Evolutionary conservation across 192 early-diverging fungal species (phyloP), one percentile per base, ranked within the genome.

Genomic region (Backusella tarrabulga): DNA sequence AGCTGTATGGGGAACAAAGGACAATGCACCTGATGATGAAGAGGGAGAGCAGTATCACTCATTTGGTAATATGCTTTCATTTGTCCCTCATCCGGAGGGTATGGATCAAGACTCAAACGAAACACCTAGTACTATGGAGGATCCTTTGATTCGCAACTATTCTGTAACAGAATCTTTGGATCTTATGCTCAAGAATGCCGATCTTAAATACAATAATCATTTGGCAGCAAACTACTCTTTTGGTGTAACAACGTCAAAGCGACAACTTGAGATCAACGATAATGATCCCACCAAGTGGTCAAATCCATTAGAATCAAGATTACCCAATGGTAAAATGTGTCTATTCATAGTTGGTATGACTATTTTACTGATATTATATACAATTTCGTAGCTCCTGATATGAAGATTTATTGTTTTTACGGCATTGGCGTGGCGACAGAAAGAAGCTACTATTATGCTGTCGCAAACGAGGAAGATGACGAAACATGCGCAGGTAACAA

Each of bases 351-450:
- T 11, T 19, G 42, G 42, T 0, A 15, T 17, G 1, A 5, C 3
- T 44, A 17, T 63, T 26, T 29, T 23, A 63, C 23, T 63, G 9
- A 63, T 29, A 29, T 63, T 9, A 3, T 50, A 32, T 46, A 26
- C 5, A 34, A 32, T 8, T 46, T 67, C 29, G 74, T 87, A 54
- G 94, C 93, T 9, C 93, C 91, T 23, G 83, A 85, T 42, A 92
- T 92, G 89, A 93, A 89, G 54, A 90, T 97, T 34, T 93, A 92
- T 81, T 95, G 93, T 67, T 79, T 97, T 9, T 97, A 97, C 79
- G 96, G 95, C 0, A 87, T 90, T 7, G 94, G 94, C 7, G 85
- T 90, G 17, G 79, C 83, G 0, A 96, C 95, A 1, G 96, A 97
- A 79, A 85, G 96, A 12, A 91, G 89, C 38, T 97, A 97, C 77